Conservation (phyloP, 2,329 filamentous ascomycete genomes). For the Thielaviopsis cerberus region DNA sequence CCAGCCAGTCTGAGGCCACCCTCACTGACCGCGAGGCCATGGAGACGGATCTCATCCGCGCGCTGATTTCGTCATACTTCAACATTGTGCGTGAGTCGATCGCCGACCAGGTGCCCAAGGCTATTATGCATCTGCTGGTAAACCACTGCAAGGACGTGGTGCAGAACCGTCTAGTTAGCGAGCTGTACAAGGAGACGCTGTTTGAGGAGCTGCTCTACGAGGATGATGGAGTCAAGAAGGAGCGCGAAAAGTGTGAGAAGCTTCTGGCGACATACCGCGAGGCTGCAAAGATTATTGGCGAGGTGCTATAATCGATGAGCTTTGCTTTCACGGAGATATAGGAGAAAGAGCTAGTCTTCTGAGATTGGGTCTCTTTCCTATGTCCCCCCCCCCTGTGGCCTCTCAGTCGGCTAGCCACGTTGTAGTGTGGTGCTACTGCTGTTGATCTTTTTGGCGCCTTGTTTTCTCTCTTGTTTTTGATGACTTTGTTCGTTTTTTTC, state of each 20-base stretch:
- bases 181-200: slow-evolving; percentile 78
- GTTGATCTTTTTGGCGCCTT: not conserved
- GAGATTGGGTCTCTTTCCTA: not conserved
- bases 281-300: slow-evolving; percentile 92
- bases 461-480: not conserved
- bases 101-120: slow-evolving; percentile 94
- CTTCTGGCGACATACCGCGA: slow-evolving; percentile 89
- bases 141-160: slow-evolving; percentile 98
- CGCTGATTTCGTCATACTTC: slow-evolving; percentile 95
- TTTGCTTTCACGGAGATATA: not conserved
- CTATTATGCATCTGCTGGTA: slow-evolving; percentile 94
- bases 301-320: slow-evolving; percentile 51
- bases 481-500: not conserved
- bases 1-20: slow-evolving; percentile 43
- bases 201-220: slow-evolving; percentile 93
- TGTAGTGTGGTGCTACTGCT: not conserved
- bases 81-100: slow-evolving; percentile 98
- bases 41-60: slow-evolving; percentile 91
- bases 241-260: slow-evolving; percentile 96
- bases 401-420: not conserved
- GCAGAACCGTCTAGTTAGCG: slow-evolving; percentile 87
- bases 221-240: slow-evolving; percentile 91
- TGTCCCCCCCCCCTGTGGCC: not conserved
- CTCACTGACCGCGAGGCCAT: slow-evolving; percentile 90
- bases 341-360: not conserved